These are phyloP conservation scores for Lyophyllum atratum DNA, from an alignment of 768 basidiomycete genomes.

Conservation along the genomic window DNA sequence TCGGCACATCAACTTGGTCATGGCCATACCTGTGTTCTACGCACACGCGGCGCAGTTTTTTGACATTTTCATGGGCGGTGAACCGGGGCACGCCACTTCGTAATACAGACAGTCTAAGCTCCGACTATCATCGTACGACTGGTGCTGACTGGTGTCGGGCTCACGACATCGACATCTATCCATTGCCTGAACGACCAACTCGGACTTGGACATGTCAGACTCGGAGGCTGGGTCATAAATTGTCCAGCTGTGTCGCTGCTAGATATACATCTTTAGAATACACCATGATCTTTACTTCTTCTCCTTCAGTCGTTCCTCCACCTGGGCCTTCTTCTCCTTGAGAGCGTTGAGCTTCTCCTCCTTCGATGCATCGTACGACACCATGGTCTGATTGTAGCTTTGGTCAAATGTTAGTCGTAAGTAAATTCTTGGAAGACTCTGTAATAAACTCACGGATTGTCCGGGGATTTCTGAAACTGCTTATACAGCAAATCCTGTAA, in stretches of 20 bases:
- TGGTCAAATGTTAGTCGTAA: neutral
- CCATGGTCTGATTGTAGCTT: constrained; percentile 83
- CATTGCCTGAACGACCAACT: constrained; percentile 1
- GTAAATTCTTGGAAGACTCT: neutral
- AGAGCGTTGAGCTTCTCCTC: constrained; percentile 82
- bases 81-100: neutral
- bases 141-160: neutral
- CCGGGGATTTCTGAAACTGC: constrained; percentile 94
- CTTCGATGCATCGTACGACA: constrained; percentile 85
- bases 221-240: neutral
- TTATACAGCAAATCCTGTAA: constrained; percentile 83
- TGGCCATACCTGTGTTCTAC: neutral
- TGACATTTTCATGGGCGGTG: neutral
- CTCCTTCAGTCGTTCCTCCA: constrained; percentile 67
- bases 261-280: neutral
- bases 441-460: constrained; percentile 77
- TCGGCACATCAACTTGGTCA: neutral
- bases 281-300: constrained; percentile 18
- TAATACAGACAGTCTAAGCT: neutral
- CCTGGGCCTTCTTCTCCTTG: constrained; percentile 62
- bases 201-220: neutral
- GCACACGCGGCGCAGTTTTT: neutral
- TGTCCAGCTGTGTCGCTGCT: neutral
- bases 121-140: neutral
- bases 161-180: neutral